Conservation (phyloP, 192 early-diverging fungal genomes). For the Backusella psychrophila region DNA sequence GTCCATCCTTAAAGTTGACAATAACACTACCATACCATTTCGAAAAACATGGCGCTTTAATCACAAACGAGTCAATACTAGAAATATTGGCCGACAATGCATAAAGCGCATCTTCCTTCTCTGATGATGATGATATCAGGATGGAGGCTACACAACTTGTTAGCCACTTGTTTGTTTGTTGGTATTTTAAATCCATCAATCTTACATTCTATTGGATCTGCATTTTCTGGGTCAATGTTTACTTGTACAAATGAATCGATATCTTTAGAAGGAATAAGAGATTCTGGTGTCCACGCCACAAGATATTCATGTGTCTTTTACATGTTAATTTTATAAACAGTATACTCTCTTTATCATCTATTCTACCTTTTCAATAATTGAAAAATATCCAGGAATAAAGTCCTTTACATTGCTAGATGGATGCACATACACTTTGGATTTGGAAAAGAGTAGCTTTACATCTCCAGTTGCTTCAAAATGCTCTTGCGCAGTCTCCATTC, state of each 20-base stretch:
- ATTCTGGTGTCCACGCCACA: constrained; percentile 72
- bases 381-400: constrained; percentile 66
- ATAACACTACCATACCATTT: constrained; percentile 69
- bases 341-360: background rate
- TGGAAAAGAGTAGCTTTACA: constrained; percentile 56
- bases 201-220: constrained; percentile 11
- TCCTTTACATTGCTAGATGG: constrained; percentile 57
- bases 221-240: constrained; percentile 47
- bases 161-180: background rate
- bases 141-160: background rate
- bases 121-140: constrained; percentile 14
- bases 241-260: constrained; percentile 62
- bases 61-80: constrained; percentile 58
- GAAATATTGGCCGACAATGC: constrained; percentile 59
- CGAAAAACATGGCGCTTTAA: constrained; percentile 64
- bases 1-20: constrained; percentile 61
- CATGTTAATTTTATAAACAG: background rate
- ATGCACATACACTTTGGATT: constrained; percentile 73
- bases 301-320: constrained; percentile 49
- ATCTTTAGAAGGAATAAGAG: constrained; percentile 56
- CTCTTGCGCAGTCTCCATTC: background rate
- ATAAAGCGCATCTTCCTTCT: constrained; percentile 43
- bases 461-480: background rate
- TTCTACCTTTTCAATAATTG: constrained; percentile 56
- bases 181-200: background rate